Evolutionary conservation across 805 yeast genomes (phyloP), one percentile per base, ranked within the genome.

Genomic region (Starmerella sp.): DNA sequence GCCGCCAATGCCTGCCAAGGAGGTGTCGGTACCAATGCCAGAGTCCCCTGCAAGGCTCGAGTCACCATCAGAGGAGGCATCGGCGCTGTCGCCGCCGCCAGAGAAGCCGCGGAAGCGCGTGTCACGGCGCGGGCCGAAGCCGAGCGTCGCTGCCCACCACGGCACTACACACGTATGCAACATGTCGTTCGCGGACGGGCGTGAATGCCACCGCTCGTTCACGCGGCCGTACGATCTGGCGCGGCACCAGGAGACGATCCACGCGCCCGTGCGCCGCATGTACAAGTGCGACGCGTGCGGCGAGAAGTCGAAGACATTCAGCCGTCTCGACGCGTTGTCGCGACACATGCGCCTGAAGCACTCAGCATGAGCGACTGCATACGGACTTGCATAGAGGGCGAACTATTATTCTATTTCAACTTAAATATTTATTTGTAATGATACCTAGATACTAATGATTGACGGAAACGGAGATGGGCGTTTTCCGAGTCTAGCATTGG

Each of bases 201-300:
- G 73, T 58, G 78, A 80, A 29, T 87, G 96, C 69, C 71, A 77
- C 62, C 86, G 86, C 70, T 81, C 82, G 64, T 91, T 91, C 66
- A 88, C 97, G 15, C 79, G 98, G 65, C 95, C 96, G 17, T 91
- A 91, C 67, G 98, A 91, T 72, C 75, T 91, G 65, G 84, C 90
- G 30, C 80, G 98, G 63, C 98, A 91, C 69, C 96, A 91, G 69
- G 95, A 91, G 65, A 93, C 97, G 0, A 90, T 91, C 53, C 98
- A 91, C 69, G 93, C 97, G 1, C 77, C 85, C 48, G 84, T 83
- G 67, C 84, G 91, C 70, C 85, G 85, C 63, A 81, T 84, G 49
- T 93, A 83, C 74, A 82, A 85, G 66, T 91, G 98, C 69, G 82
- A 81, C 62, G 82, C 84, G 46, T 91, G 98, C 71, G 93, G 85